Percentiles rank a stretch among this genome's conserved stretches.
phyloP scores from a whole-genome alignment of 129 eudicot genomes.

The Silybum marianum region DNA sequence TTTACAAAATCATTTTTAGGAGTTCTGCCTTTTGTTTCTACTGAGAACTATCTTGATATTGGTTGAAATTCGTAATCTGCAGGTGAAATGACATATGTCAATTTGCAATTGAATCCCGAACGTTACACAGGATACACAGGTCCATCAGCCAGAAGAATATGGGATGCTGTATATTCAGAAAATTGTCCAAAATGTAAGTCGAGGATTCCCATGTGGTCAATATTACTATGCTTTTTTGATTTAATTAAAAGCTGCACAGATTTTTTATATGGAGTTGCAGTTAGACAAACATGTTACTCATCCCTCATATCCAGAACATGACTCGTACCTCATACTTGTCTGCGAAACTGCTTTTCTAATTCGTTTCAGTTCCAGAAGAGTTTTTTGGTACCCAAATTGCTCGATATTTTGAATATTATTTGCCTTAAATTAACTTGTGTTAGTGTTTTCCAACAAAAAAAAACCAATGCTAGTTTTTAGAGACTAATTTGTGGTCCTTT shows the following conservation, averaged over 20 bases:
- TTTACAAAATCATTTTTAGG: not conserved
- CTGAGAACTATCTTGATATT: slow-evolving; percentile 1
- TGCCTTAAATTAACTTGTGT: slow-evolving; percentile 8
- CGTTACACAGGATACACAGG: slow-evolving; percentile 96
- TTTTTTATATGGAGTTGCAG: not conserved
- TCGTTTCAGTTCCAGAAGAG: too few species aligned
- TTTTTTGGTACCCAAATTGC: too few species aligned
- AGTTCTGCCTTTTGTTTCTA: slow-evolving; percentile 17
- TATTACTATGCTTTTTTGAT: not conserved
- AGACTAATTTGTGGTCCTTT: not conserved
- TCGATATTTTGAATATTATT: not conserved
- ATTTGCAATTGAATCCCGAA: slow-evolving; percentile 86
- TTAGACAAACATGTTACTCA: not conserved
- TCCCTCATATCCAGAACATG: not conserved
- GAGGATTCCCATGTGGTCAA: slow-evolving; percentile 1
- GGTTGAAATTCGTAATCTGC: slow-evolving; percentile 29
- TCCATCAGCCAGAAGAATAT: slow-evolving; percentile 94
- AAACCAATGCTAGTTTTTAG: slow-evolving; percentile 6
- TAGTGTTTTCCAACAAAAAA: slow-evolving; percentile 1
- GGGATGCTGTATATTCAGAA: slow-evolving; percentile 97
- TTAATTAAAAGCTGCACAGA: not conserved
- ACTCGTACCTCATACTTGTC: too few species aligned
- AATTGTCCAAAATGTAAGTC: slow-evolving; percentile 94
- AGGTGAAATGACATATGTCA: slow-evolving; percentile 97
- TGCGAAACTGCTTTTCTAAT: too few species aligned